phyloP scores from a whole-genome alignment of 2,329 filamentous ascomycete genomes.

The Aspergillus quadricinctus region DNA sequence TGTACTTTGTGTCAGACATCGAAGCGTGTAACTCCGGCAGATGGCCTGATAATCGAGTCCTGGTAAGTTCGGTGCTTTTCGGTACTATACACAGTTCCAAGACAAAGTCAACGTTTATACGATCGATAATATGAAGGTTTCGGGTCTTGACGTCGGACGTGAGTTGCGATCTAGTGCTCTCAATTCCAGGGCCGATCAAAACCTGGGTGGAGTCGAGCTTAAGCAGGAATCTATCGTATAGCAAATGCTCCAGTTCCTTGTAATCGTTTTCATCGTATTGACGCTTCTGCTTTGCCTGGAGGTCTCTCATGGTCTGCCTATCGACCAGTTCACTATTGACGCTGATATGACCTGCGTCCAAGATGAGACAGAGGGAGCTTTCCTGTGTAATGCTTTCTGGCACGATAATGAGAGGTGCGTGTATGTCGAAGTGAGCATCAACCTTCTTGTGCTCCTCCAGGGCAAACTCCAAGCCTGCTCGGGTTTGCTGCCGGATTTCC shows the following conservation, averaged over 20 bases:
- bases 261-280: conserved; percentile 86
- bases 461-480: conserved; percentile 92
- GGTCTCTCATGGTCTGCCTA: conserved; percentile 79
- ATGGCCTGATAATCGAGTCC: conserved; percentile 85
- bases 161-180: conserved; percentile 81
- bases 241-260: conserved; percentile 78
- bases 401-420: conserved; percentile 92
- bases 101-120: conserved; percentile 95
- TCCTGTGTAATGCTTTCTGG: conserved; percentile 84
- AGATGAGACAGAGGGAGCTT: conserved; percentile 80
- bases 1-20: conserved; percentile 94
- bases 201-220: conserved; percentile 94
- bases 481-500: conserved; percentile 88
- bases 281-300: conserved; percentile 85
- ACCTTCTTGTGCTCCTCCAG: conserved; percentile 97
- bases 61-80: conserved; percentile 87
- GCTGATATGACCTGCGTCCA: conserved; percentile 94
- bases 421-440: conserved; percentile 90
- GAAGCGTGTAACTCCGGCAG: conserved; percentile 87
- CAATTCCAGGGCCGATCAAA: conserved; percentile 87
- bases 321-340: conserved; percentile 93
- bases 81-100: conserved; percentile 97
- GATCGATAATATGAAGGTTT: conserved; percentile 84
- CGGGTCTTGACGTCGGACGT: conserved; percentile 62
- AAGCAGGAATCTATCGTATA: conserved; percentile 96